These are phyloP conservation scores for Yamadazyma scolyti DNA, from an alignment of 805 yeast species.

Conservation along the genomic window DNA sequence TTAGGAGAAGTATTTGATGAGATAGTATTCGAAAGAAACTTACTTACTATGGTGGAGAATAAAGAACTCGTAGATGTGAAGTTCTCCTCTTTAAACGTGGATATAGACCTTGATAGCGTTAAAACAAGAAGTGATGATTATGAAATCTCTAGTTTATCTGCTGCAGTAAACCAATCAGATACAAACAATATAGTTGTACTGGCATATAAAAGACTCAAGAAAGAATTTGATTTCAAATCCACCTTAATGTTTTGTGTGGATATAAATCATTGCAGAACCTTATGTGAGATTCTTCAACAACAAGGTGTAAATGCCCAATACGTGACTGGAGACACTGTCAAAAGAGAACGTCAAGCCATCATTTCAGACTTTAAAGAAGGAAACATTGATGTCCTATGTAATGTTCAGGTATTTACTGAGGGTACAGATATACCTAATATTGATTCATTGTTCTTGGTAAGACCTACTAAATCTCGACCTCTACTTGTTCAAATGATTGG, in stretches of 20 bases:
- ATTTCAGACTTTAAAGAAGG: slow-evolving; percentile 61
- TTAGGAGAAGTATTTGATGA: slow-evolving; percentile 63
- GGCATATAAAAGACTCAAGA: slow-evolving; percentile 37
- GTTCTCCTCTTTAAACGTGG: slow-evolving; percentile 55
- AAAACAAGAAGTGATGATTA: slow-evolving; percentile 48
- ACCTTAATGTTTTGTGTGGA: slow-evolving; percentile 79
- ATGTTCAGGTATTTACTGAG: slow-evolving; percentile 88
- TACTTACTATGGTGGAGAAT: slow-evolving; percentile 62
- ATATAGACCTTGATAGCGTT: slow-evolving; percentile 40
- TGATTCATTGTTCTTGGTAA: slow-evolving; percentile 70
- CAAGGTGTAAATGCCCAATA: slow-evolving; percentile 67
- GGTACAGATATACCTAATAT: slow-evolving; percentile 93
- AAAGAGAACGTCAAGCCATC: slow-evolving; percentile 46
- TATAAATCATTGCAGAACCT: slow-evolving; percentile 56
- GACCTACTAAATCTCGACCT: slow-evolving; percentile 77
- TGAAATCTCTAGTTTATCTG: slow-evolving; percentile 45
- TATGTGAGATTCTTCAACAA: slow-evolving; percentile 50
- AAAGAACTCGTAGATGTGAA: slow-evolving; percentile 69
- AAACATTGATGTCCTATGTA: slow-evolving; percentile 66
- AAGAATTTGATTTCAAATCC: slow-evolving; percentile 44
- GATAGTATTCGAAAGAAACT: slow-evolving; percentile 64
- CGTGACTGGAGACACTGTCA: slow-evolving; percentile 65
- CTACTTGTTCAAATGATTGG: slow-evolving; percentile 87
- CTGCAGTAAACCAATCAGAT: slow-evolving; percentile 49
- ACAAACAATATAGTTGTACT: slow-evolving; percentile 58